Evolutionary conservation across 2,329 filamentous ascomycete genomes (phyloP).

Genomic region (Paraphoma chrysanthemicola): DNA sequence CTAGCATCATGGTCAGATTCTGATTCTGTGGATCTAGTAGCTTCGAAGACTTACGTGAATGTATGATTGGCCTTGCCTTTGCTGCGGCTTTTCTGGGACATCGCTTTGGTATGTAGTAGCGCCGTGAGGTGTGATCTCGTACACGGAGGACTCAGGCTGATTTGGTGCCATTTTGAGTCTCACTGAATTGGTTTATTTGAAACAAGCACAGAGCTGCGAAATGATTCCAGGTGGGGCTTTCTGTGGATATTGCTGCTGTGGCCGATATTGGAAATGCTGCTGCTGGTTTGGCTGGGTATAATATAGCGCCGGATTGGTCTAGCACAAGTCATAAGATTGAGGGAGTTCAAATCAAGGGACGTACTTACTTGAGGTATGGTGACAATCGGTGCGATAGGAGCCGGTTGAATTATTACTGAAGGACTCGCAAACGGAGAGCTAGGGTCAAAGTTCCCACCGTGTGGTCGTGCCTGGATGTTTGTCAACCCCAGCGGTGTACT

Average conservation of each 20-base stretch:
- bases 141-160: slow-evolving; percentile 16
- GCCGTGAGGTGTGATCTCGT: slow-evolving; percentile 13
- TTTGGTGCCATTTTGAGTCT: slow-evolving; percentile 12
- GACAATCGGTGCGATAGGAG: slow-evolving; percentile 8
- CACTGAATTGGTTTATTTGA: background rate
- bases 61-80: background rate
- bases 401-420: slow-evolving; percentile 12
- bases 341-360: too few species aligned
- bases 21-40: too few species aligned
- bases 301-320: background rate
- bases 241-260: slow-evolving; percentile 6
- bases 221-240: slow-evolving; percentile 21
- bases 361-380: slow-evolving; percentile 7
- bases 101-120: slow-evolving; percentile 1
- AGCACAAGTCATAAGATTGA: too few species aligned
- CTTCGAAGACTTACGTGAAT: background rate
- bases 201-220: slow-evolving; percentile 25
- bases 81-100: slow-evolving; percentile 2
- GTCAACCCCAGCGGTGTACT: background rate
- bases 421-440: slow-evolving; percentile 13
- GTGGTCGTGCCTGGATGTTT: background rate
- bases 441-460: slow-evolving; percentile 20
- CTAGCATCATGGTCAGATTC: slow-evolving; percentile 7
- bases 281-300: slow-evolving; percentile 8
- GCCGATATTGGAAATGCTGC: slow-evolving; percentile 1